Percentiles rank a stretch among this genome's conserved stretches.
phyloP scores from a whole-genome alignment of 768 basidiomycete species.

The Tubosaeta sp. region DNA sequence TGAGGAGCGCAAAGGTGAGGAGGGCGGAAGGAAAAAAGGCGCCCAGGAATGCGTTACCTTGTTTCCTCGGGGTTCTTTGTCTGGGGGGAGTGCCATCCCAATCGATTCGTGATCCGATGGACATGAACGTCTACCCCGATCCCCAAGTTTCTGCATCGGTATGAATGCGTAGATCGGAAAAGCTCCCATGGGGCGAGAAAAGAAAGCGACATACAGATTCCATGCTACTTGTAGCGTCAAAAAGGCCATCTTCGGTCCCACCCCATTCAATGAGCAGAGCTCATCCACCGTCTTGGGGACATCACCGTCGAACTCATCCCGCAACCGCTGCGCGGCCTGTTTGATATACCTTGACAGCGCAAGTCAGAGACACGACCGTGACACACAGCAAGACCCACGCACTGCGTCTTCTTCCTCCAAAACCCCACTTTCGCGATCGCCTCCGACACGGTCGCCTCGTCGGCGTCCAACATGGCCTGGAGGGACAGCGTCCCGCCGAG shows the following conservation, averaged over 20 bases:
- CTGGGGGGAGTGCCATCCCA: conserved; percentile 86
- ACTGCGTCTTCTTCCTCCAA: conserved; percentile 86
- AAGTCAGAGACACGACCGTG: too few relatives aligned
- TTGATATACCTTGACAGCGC: conserved; percentile 59
- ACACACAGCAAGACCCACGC: conserved; percentile 21
- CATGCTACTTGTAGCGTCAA: conserved; percentile 79
- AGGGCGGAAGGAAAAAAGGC: neutral
- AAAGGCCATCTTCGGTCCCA: conserved; percentile 97
- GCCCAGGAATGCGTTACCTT: conserved; percentile 41
- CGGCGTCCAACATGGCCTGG: conserved; percentile 61
- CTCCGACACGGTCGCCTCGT: conserved; percentile 57
- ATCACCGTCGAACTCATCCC: conserved; percentile 73
- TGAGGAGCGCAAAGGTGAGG: neutral
- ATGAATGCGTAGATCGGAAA: neutral
- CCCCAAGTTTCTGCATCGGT: conserved; percentile 60
- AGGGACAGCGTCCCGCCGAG: conserved; percentile 80
- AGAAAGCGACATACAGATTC: conserved; percentile 53
- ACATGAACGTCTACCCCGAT: conserved; percentile 98
- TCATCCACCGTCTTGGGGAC: conserved; percentile 88
- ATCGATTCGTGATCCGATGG: conserved; percentile 87
- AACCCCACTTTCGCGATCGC: conserved; percentile 91
- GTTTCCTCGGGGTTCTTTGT: conserved; percentile 90
- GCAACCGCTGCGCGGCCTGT: conserved; percentile 62
- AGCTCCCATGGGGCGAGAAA: neutral
- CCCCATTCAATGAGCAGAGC: conserved; percentile 81